These are phyloP conservation scores for Chlorella sp. DNA, from an alignment of 139 green algal species.

Conservation along the genomic window DNA sequence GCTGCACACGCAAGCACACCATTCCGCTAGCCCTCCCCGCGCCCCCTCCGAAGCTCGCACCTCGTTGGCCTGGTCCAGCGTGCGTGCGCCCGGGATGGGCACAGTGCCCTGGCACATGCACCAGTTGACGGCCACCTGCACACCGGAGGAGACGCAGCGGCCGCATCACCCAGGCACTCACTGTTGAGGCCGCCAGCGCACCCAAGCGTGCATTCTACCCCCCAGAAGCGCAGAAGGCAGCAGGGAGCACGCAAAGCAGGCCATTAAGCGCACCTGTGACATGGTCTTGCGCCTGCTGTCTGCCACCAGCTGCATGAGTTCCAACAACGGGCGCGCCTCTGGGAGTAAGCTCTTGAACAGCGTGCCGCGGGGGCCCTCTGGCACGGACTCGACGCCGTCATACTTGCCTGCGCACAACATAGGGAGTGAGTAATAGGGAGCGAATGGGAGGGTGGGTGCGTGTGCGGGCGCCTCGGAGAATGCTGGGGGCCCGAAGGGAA, in stretches of 20 bases:
- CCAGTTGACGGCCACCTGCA: constrained; percentile 95
- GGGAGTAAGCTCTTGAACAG: neutral
- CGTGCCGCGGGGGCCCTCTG: neutral
- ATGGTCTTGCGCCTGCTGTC: neutral
- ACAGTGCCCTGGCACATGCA: constrained; percentile 87
- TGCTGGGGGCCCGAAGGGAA: too few relatives aligned
- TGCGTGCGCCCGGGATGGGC: constrained; percentile 82
- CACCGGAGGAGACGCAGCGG: neutral
- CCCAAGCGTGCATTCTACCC: neutral
- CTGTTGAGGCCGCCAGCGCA: neutral
- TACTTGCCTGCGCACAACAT: constrained; percentile 5
- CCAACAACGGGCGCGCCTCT: neutral
- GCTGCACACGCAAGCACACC: neutral
- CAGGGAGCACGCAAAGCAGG: neutral
- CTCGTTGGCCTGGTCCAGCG: neutral
- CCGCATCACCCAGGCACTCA: neutral
- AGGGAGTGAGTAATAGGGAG: too few relatives aligned
- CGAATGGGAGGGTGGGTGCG: too few relatives aligned
- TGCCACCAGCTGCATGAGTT: neutral
- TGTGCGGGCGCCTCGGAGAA: too few relatives aligned
- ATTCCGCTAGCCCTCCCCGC: neutral
- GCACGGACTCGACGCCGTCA: too few relatives aligned
- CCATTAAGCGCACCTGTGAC: neutral
- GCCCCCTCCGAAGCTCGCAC: neutral
- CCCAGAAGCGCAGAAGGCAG: neutral